These are phyloP conservation scores for Hansfordia pulvinata DNA, from an alignment of 2,329 filamentous ascomycete species.

Conservation along the genomic window DNA sequence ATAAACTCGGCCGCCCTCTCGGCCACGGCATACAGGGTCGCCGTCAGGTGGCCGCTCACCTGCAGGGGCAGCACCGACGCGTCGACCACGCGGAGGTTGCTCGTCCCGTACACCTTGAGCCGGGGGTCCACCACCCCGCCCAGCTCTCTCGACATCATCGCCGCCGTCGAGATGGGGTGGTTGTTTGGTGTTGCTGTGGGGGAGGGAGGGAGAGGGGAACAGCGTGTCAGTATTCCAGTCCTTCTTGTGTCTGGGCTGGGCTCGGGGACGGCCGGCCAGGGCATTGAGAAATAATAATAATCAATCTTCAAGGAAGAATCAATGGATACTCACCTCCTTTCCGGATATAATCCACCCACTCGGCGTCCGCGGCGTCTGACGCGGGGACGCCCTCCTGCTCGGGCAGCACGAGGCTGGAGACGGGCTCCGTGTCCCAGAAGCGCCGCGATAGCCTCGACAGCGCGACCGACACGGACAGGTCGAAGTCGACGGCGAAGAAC, in stretches of 20 bases:
- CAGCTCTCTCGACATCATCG: slow-evolving; percentile 34
- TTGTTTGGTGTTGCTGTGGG: slow-evolving; percentile 19
- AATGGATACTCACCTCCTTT: slow-evolving; percentile 4
- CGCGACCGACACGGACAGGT: slow-evolving; percentile 14
- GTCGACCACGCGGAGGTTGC: slow-evolving; percentile 34
- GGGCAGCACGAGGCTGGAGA: slow-evolving; percentile 9
- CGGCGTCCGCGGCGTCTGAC: slow-evolving; percentile 15
- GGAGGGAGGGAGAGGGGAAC: background rate
- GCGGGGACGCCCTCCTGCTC: slow-evolving; percentile 10
- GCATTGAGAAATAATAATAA: background rate
- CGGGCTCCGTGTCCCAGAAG: slow-evolving; percentile 17
- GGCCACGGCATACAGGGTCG: slow-evolving; percentile 36
- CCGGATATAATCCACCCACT: slow-evolving; percentile 12
- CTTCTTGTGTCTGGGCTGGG: no score
- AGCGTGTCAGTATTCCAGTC: no score
- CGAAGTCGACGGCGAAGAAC: slow-evolving; percentile 21
- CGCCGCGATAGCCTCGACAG: slow-evolving; percentile 14
- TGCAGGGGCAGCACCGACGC: slow-evolving; percentile 33
- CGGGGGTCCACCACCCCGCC: slow-evolving; percentile 33
- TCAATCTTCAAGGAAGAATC: slow-evolving; percentile 1
- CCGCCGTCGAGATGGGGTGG: slow-evolving; percentile 31
- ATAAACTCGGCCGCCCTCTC: slow-evolving; percentile 27
- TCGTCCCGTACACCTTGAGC: slow-evolving; percentile 35
- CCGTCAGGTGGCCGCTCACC: slow-evolving; percentile 33
- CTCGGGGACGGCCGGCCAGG: background rate